Conservation (phyloP, 768 basidiomycete species). For the Auricularia sp. region DNA sequence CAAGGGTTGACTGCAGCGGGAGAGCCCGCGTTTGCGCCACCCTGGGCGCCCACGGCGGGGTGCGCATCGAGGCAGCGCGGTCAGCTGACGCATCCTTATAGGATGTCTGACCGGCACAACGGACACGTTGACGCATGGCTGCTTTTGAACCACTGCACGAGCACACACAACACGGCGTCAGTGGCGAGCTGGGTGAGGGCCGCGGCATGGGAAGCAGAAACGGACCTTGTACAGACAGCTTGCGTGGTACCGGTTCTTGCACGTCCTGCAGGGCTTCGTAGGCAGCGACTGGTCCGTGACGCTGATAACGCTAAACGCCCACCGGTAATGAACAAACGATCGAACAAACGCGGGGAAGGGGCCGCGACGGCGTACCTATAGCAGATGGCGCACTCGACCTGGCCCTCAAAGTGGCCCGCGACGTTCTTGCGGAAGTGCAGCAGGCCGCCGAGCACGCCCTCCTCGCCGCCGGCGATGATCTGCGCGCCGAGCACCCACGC, state of each 20-base stretch:
- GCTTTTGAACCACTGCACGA: conserved; percentile 70
- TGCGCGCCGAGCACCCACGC: conserved; percentile 90
- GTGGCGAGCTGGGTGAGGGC: neutral
- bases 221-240: conserved; percentile 81
- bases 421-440: conserved; percentile 92
- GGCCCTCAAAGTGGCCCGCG: conserved; percentile 84
- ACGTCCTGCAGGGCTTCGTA: conserved; percentile 85
- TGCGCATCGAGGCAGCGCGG: too few species aligned
- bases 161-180: neutral
- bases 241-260: conserved; percentile 90
- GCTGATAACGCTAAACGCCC: conserved; percentile 66
- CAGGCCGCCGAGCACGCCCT: conserved; percentile 79
- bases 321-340: neutral
- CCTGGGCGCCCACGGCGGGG: too few species aligned
- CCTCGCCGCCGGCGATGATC: conserved; percentile 72
- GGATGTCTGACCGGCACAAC: conserved; percentile 75
- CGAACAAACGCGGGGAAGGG: neutral
- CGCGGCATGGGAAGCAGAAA: neutral
- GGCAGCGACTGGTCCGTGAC: conserved; percentile 83
- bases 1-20: too few species aligned
- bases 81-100: conserved; percentile 6
- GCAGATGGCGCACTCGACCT: conserved; percentile 93
- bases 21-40: too few species aligned
- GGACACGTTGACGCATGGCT: conserved; percentile 90
- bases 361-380: conserved; percentile 61